Base-by-base conservation (phyloP, 176 grass and related monocot genomes). In the Rhynchospora tenuis region DNA sequence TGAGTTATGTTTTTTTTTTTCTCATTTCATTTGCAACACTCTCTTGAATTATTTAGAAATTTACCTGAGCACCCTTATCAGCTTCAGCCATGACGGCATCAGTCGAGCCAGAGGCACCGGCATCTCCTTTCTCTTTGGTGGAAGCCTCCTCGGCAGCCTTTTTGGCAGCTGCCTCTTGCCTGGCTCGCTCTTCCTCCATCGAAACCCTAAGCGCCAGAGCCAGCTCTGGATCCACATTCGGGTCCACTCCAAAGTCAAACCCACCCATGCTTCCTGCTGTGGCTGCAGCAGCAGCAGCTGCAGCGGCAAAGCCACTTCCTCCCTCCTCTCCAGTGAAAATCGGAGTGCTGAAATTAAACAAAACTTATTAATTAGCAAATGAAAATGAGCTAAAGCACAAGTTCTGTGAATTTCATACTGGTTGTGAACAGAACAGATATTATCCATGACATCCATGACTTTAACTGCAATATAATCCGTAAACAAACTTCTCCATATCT, bases 111-210 rank as follows among this genome's bases (percentile, higher is more conserved):
- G 90, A 89, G 52, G 89, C 86, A 33, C 85, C 85, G 28, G 85
- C 59, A 28, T 86, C 91, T 66, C 85, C 89, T 60, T 89, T 94
- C 83, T 89, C 89, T 70, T 87, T 51, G 46, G 56, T 76, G 59
- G 92, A 88, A 48, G 88, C 26, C 67, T 93, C 90, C 65, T 95
- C 90, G 50, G 90, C 78, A 42, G 93, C 86, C 75, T 89, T 95
- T 79, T 93, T 95, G 0, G 90, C 88, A 71, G 92, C 90, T 59
- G 97, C 91, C 52, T 99, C 97, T 85, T 93, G 97, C 62, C 97
- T 91, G 59, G 93, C 97, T 59, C 97, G 84, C 79, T 99, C 97
- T 79, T 99, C 97, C 86, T 99, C 97, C 97, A 99, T 99, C 59
- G 97, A 99, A 56, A 99, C 83, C 55, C 97, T 88, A 59, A 99